Percentiles rank a stretch among this genome's conserved stretches.
Evolutionary conservation across 2,329 filamentous ascomycete species (phyloP).

Genomic region (Claviceps citrina): DNA sequence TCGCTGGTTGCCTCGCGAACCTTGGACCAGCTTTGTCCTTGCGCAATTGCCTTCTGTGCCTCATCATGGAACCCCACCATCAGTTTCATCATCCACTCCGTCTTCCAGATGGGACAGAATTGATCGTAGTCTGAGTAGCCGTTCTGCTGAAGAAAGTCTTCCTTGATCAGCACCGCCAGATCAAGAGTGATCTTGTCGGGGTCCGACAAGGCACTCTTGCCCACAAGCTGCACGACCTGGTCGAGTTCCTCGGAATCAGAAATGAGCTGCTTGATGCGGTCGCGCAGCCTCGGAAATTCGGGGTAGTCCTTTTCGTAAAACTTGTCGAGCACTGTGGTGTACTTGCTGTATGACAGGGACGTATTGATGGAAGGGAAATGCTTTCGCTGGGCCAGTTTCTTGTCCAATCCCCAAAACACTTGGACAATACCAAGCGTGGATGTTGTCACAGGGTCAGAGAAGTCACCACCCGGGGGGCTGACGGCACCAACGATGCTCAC

Average conservation of each 20-base stretch:
- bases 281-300: slow-evolving; percentile 82
- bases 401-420: slow-evolving; percentile 99
- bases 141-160: slow-evolving; percentile 98
- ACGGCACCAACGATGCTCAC: slow-evolving; percentile 97
- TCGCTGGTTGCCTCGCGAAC: slow-evolving; percentile 81
- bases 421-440: slow-evolving; percentile 94
- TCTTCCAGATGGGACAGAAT: slow-evolving; percentile 99
- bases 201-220: slow-evolving; percentile 91
- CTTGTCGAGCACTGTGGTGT: slow-evolving; percentile 73
- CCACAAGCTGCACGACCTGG: slow-evolving; percentile 95
- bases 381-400: slow-evolving; percentile 97
- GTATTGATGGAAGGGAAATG: slow-evolving; percentile 99
- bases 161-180: slow-evolving; percentile 81
- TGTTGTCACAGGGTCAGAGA: slow-evolving; percentile 92
- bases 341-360: slow-evolving; percentile 88
- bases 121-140: slow-evolving; percentile 98
- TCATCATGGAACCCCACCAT: slow-evolving; percentile 98
- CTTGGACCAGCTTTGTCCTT: slow-evolving; percentile 85
- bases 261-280: slow-evolving; percentile 85
- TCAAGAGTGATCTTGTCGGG: slow-evolving; percentile 97
- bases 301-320: slow-evolving; percentile 90
- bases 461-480: slow-evolving; percentile 94
- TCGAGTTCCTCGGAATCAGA: slow-evolving; percentile 94
- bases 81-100: slow-evolving; percentile 99
- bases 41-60: slow-evolving; percentile 82